Evolutionary conservation across 495 filamentous ascomycete species (phyloP), one percentile per base, ranked within the genome.

Genomic region (Geoglossum glabrum): DNA sequence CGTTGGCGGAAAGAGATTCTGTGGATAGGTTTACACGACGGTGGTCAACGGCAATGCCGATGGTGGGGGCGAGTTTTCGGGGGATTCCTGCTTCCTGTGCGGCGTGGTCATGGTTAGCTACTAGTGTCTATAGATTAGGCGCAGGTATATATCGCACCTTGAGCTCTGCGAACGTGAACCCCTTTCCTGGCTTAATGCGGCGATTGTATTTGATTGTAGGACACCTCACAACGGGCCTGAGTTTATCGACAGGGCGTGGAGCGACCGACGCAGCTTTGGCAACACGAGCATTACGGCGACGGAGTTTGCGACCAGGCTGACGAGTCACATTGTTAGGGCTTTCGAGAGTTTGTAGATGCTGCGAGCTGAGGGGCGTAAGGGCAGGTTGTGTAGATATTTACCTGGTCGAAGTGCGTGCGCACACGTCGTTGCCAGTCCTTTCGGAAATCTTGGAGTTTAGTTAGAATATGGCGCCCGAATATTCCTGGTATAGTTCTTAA

Each of bases 391-490:
- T 63, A 61, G 67, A 72, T 40, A 10, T 21, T 72, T 89, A 97
- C 90, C 90, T 98, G 92, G 79, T 98, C 87, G 79, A 98, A 98
- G 79, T 97, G 93, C 71, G 81, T 80, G 75, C 89, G 86, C 66
- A 98, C 92, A 76, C 92, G 89, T 74, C 86, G 85, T 75, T 95
- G 89, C 92, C 92, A 98, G 78, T 98, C 87, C 88, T 98, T 98
- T 79, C 88, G 92, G 88, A 98, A 98, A 74, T 98, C 87, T 90
- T 67, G 36, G 11, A 36, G 9, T 45, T 3, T 21, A 3, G 40
- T 45, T 45, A 34, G 55, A 62, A 40, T 60, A 63, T 57, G 67
- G 70, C 46, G 34, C 60, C 28, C 26, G 10, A 23, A 28, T 43
- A 13, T 31, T n/a, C 7, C 10, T 9, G 57, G 31, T 33, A 59